Conservation (phyloP, 73 alveolate genomes). For the Paramecium pentaurelia region DNA sequence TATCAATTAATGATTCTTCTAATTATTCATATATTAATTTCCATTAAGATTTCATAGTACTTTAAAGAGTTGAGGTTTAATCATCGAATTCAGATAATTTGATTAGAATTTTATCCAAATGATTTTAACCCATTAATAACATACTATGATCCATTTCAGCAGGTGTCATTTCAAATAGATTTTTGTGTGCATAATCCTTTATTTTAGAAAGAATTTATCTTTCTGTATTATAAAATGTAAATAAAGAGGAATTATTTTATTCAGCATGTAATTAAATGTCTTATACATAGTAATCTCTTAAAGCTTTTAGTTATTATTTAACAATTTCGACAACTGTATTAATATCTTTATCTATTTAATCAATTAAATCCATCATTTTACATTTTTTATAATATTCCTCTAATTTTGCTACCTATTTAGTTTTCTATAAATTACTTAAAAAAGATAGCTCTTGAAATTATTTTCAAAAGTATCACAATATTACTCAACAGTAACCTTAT, state of each 20-base stretch:
- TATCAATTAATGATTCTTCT: not conserved
- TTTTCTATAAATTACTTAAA: not conserved
- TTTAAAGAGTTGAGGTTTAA: not conserved
- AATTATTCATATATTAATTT: not conserved
- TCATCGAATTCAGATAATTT: not conserved
- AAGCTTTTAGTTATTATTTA: not conserved
- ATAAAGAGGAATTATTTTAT: not conserved
- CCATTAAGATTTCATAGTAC: not conserved
- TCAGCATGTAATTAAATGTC: not conserved
- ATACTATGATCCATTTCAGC: constrained; percentile 40
- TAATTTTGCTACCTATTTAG: constrained; percentile 15
- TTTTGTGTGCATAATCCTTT: not conserved
- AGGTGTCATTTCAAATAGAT: constrained; percentile 49
- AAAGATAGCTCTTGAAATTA: not conserved
- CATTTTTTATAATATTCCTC: constrained; percentile 20
- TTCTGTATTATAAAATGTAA: not conserved
- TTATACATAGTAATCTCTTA: not conserved
- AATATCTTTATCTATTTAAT: constrained; percentile 2
- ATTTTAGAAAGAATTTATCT: not conserved
- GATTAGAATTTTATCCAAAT: not conserved
- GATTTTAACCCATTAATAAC: not conserved
- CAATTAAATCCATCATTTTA: not conserved
- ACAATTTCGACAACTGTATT: not conserved
- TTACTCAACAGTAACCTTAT: constrained; percentile 20
- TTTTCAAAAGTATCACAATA: constrained; percentile 11